Evolutionary conservation across 768 basidiomycete species (phyloP).

Genomic region (Amanita jacksonii): DNA sequence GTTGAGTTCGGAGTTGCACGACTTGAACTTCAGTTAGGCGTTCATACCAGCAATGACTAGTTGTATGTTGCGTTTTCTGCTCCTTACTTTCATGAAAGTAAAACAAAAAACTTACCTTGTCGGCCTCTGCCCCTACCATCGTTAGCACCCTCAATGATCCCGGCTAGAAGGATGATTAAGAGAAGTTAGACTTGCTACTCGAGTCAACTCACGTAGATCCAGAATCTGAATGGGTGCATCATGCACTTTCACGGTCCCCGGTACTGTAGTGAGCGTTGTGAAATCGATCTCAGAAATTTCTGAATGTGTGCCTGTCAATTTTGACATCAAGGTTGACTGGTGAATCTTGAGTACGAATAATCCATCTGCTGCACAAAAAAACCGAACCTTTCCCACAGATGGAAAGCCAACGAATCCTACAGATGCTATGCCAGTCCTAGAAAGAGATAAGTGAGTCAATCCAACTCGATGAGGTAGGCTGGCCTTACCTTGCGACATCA

Average conservation of each 20-base stretch:
- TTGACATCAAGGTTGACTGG: constrained; percentile 90
- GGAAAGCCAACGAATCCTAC: constrained; percentile 91
- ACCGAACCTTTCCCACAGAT: constrained; percentile 87
- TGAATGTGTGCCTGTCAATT: constrained; percentile 92
- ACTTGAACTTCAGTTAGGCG: constrained; percentile 9
- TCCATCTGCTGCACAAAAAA: not conserved
- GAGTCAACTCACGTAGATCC: constrained; percentile 61
- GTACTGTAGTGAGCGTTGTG: constrained; percentile 91
- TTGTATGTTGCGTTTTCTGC: constrained; percentile 8
- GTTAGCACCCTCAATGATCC: constrained; percentile 97
- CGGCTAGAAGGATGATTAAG: constrained; percentile 38
- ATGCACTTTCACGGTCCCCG: constrained; percentile 89
- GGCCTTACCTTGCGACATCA: constrained; percentile 71
- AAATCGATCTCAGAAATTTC: constrained; percentile 96
- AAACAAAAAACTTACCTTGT: constrained; percentile 58
- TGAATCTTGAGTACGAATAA: constrained; percentile 3
- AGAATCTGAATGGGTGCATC: constrained; percentile 95
- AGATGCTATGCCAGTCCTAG: constrained; percentile 89
- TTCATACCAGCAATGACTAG: constrained; percentile 69
- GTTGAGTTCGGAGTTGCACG: constrained; percentile 10
- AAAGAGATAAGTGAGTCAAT: not conserved
- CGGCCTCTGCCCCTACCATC: constrained; percentile 95
- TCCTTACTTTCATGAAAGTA: not conserved
- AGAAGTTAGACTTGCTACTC: not conserved
- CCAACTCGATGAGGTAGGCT: constrained; percentile 1